Evolutionary conservation across 176 grass and related monocot genomes (phyloP), one percentile per base, ranked within the genome.

Genomic region (Bolboschoenus planiculmis): DNA sequence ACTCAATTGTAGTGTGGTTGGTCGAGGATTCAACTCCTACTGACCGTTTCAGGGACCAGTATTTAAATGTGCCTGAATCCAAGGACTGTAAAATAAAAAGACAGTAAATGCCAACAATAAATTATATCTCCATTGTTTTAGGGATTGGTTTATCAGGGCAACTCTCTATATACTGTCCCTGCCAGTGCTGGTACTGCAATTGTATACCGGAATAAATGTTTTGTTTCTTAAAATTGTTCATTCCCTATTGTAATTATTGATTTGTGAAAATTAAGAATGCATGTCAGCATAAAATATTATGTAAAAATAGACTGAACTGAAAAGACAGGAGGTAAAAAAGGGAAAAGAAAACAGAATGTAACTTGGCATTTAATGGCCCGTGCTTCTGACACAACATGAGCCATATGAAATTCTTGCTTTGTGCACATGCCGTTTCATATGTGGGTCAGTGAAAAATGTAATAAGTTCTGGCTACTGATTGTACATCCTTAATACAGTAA

Each of bases 1-100:
- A 87, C 80, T 97, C 95, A 57, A 97, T 89, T 16, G 79, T 75
- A 10, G 88, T 91, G 81, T 92, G 88, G 10, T 83, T 64, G 4
- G 82, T 81, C 33, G 80, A 78, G 18, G 85, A 83, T 79, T 91
- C 86, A 2, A 92, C 81, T 42, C 78, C 90, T 3, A 92, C 88
- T 39, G 85, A 83, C 20, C 83, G 60, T 31, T 86, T 87, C 27
- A 87, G 40, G 24, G 75, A 84, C 4, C 85, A 87, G 78, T 89
- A 87, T 39, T 87, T 90, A 2, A 94, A 86, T 33, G 88, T 87
- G 61, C 82, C 88, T 0, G 87, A 87, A 71, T 89, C 95, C 9
- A 97, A 87, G 15, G 92, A 94, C 95, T 97, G 90, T 50, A 89
- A 44, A 54, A 5, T 0, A 80, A 30, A 78, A 72, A 24, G 18